Conservation (phyloP, 768 basidiomycete species). For the Russula emetica region DNA sequence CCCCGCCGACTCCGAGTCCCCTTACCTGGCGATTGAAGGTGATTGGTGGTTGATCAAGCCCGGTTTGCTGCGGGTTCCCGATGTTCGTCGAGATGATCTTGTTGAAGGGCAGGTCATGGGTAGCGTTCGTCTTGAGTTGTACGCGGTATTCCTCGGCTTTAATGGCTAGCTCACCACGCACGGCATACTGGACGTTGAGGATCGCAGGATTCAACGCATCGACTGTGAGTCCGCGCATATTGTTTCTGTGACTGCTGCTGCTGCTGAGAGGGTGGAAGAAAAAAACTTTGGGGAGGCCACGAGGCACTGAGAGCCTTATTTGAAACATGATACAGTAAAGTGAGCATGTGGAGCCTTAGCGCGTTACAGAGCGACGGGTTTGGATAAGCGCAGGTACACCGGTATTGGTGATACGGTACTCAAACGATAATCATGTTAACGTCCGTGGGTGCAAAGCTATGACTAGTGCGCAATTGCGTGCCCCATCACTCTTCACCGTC, state of each 20-base stretch:
- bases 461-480: slow-evolving; percentile 68
- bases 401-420: neutral
- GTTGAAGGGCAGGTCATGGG: slow-evolving; percentile 72
- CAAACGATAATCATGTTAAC: neutral
- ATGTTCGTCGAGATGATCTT: slow-evolving; percentile 93
- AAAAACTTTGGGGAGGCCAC: neutral
- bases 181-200: slow-evolving; percentile 90
- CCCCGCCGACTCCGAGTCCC: slow-evolving; percentile 31
- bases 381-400: neutral
- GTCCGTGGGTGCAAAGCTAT: slow-evolving; percentile 50
- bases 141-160: slow-evolving; percentile 82
- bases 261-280: neutral
- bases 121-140: slow-evolving; percentile 49
- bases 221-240: slow-evolving; percentile 48
- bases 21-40: slow-evolving; percentile 87
- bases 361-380: neutral
- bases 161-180: slow-evolving; percentile 94
- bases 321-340: neutral
- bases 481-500: slow-evolving; percentile 62
- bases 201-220: slow-evolving; percentile 80
- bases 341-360: neutral
- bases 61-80: slow-evolving; percentile 95
- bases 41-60: slow-evolving; percentile 87
- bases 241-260: neutral
- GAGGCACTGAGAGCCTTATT: neutral